These are phyloP conservation scores for Alectoria sarmentosa DNA, from an alignment of 495 filamentous ascomycete genomes.

Conservation along the genomic window DNA sequence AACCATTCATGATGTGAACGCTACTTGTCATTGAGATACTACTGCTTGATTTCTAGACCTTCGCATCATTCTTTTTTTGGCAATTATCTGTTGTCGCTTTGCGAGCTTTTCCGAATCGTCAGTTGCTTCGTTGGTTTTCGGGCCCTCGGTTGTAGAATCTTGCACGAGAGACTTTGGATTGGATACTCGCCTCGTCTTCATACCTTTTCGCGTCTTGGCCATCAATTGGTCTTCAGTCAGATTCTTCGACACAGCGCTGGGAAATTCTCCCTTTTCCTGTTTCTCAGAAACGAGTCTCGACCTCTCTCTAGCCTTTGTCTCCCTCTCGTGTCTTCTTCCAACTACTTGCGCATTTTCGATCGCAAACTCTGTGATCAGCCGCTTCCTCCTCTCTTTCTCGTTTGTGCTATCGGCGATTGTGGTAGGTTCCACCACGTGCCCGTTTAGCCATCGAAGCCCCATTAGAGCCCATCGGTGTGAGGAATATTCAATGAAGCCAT, in stretches of 20 bases:
- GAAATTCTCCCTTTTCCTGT: slow-evolving; percentile 22
- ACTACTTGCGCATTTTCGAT: slow-evolving; percentile 98
- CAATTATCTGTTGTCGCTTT: slow-evolving; percentile 59
- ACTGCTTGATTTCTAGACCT: slow-evolving; percentile 39
- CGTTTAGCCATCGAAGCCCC: slow-evolving; percentile 91
- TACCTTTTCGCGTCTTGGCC: slow-evolving; percentile 29
- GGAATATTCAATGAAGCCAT: slow-evolving; percentile 96
- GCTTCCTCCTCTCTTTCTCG: slow-evolving; percentile 55
- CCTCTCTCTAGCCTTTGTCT: slow-evolving; percentile 51
- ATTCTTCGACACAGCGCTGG: slow-evolving; percentile 20
- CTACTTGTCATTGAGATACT: slow-evolving; percentile 18
- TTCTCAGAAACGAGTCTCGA: slow-evolving; percentile 29
- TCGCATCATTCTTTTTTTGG: slow-evolving; percentile 57
- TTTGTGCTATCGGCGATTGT: slow-evolving; percentile 25
- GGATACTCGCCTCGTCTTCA: slow-evolving; percentile 17
- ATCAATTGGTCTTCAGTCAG: slow-evolving; percentile 21
- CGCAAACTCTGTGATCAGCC: slow-evolving; percentile 92
- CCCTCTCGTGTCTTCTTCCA: slow-evolving; percentile 61
- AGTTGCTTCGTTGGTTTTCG: slow-evolving; percentile 2
- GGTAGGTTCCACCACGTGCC: slow-evolving; percentile 52
- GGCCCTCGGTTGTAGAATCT: not conserved
- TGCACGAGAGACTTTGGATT: not conserved
- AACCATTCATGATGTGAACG: slow-evolving; percentile 1
- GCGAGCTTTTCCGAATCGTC: slow-evolving; percentile 47
- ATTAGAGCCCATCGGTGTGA: slow-evolving; percentile 92